Evolutionary conservation across 2,329 filamentous ascomycete species (phyloP).

Genomic region (Madurella fahalii): DNA sequence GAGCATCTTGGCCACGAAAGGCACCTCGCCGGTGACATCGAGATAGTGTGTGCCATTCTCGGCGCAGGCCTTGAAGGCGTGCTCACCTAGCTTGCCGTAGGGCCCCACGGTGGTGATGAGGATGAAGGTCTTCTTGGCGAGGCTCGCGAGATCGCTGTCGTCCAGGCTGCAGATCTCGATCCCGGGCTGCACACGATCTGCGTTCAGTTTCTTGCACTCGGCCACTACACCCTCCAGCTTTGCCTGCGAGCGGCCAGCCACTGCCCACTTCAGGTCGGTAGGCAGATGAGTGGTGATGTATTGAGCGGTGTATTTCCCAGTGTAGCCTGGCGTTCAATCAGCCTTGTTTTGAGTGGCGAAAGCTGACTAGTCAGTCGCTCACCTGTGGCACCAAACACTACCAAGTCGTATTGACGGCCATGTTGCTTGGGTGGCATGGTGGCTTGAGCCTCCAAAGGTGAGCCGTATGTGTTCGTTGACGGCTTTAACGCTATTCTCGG

Average conservation of each 20-base stretch:
- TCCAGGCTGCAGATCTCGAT: slow-evolving; percentile 51
- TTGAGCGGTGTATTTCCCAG: slow-evolving; percentile 71
- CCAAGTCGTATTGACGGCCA: slow-evolving; percentile 52
- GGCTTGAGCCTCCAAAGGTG: not conserved
- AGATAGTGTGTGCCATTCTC: slow-evolving; percentile 61
- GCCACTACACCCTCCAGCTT: slow-evolving; percentile 69
- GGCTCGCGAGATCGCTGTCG: slow-evolving; percentile 40
- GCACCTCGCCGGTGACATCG: slow-evolving; percentile 58
- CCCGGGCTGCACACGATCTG: slow-evolving; percentile 66
- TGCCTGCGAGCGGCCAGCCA: slow-evolving; percentile 73
- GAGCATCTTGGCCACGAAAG: slow-evolving; percentile 58
- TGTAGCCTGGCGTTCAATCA: slow-evolving; percentile 61
- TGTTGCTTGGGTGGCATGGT: slow-evolving; percentile 48
- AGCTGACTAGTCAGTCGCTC: slow-evolving; percentile 22
- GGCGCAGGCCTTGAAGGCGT: slow-evolving; percentile 58
- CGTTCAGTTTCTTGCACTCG: slow-evolving; percentile 62
- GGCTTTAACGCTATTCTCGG: no score
- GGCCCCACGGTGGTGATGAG: slow-evolving; percentile 59
- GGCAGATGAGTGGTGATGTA: slow-evolving; percentile 68
- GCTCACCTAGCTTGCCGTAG: slow-evolving; percentile 53
- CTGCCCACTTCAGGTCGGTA: slow-evolving; percentile 78
- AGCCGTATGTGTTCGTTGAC: no score
- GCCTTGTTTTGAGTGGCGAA: not conserved
- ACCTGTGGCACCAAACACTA: slow-evolving; percentile 58
- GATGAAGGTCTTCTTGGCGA: slow-evolving; percentile 54